Evolutionary conservation across 345 rosid species (phyloP), one percentile per base, ranked within the genome.

Genomic region (Eucalyptus rudis): DNA sequence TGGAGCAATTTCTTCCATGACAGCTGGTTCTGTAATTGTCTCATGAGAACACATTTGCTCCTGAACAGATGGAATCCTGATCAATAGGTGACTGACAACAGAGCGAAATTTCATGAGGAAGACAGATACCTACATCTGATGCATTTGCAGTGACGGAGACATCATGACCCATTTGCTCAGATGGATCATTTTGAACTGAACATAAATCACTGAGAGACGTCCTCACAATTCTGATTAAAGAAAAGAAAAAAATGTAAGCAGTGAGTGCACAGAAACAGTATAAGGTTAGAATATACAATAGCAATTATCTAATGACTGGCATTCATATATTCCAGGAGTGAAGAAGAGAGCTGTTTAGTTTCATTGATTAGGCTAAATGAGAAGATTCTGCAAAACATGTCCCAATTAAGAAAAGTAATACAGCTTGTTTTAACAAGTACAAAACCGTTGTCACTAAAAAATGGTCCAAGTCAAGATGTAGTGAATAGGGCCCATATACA

Each of bases 131-230:
- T 92, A 91, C 98, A 90, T 90, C 89, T 80, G 93, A 86, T 89
- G 88, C 91, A 86, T 81, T 91, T 89, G 94, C 94, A 62, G 91
- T 49, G 31, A 76, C 81, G 58, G 86, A 40, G 68, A 36, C 87
- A 89, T 90, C 90, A 90, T 90, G 89, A 76, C 24, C 54, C 29
- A 20, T 88, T 91, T 87, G 90, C 87, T 91, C 92, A 44, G 90
- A 83, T 76, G 86, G 88, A 90, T 51, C 92, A 86, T 80, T 64
- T 83, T 92, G 92, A 52, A 89, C 50, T 20, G 91, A 91, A 88
- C 90, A 91, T 66, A 98, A 94, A 90, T 97, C 98, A 89, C 24
- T 87, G 84, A 96, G 87, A 86, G 98, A 93, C 87, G 94, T 89
- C 91, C 94, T 94, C 92, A 98, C 92, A 89, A 94, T 94, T 93